Conservation (phyloP, 441 rosid species). For the Pelargonium fulgidum region DNA sequence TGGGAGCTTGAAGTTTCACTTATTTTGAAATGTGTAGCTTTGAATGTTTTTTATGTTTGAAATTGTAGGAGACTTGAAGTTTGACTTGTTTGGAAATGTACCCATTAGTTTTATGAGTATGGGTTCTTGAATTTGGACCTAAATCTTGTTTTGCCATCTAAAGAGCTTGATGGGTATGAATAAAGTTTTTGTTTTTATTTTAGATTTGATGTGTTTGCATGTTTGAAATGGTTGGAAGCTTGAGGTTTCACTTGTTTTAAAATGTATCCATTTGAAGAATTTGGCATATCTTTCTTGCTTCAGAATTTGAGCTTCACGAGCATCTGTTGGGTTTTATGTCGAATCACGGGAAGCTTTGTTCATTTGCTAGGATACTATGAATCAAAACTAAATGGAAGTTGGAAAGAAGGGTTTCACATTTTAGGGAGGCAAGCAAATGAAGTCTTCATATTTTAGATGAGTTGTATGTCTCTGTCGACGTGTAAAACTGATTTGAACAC, state of each 20-base stretch:
- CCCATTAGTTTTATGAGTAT: not conserved
- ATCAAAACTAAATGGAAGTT: too few relatives aligned
- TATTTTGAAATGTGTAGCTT: not conserved
- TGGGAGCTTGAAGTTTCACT: not conserved
- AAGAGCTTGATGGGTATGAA: not conserved
- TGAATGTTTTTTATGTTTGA: not conserved
- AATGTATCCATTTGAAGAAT: not conserved
- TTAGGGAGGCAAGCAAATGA: too few relatives aligned
- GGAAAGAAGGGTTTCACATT: too few relatives aligned
- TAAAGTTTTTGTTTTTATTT: not conserved
- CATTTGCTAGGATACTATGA: too few relatives aligned
- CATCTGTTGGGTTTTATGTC: too few relatives aligned
- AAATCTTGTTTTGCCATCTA: not conserved
- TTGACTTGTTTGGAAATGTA: too few relatives aligned
- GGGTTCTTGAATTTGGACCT: not conserved
- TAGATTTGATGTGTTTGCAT: not conserved
- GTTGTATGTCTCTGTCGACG: too few relatives aligned
- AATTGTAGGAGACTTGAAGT: not conserved
- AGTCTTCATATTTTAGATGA: too few relatives aligned
- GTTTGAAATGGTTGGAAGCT: not conserved
- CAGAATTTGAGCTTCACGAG: too few relatives aligned
- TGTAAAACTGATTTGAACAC: too few relatives aligned
- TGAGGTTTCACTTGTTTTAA: not conserved
- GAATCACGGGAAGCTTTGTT: too few relatives aligned
- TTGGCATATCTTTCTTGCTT: not conserved